Base-by-base conservation (phyloP, 257 asterid species). In the Penstemon davidsonii region DNA sequence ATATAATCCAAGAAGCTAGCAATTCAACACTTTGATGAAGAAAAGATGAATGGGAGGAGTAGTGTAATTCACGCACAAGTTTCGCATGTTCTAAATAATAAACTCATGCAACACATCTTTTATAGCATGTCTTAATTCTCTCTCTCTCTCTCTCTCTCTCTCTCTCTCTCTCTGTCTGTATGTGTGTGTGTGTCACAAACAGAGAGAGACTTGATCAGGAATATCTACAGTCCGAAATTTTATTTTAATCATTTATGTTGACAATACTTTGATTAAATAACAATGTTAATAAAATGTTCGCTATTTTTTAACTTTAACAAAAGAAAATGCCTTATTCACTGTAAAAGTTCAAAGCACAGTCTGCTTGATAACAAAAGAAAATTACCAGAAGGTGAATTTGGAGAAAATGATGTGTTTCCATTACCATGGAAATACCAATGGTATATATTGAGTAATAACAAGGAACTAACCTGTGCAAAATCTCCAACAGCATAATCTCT, bases 401-500 rank as follows among this genome's bases (percentile, higher is more conserved):
- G 60, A 76, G 49, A 57, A 38, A 39, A 46, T 39, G 55, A 58
- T 61, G 39, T 41, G 50, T 49, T 13, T 59, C 42, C 57, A 5
- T 36, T 42, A 38, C 18, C 10, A 47, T 40, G 18, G 47, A 49
- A 43, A 59, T 33, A 38, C 66, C 59, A 54, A 33, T 13, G 41
- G 18, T 63, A 11, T 38, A 70, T 58, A 39, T 55, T 53, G 55
- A 60, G 51, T 13, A 12, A 66, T 62, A 64, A 44, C 36, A 52
- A 59, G 65, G 64, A 66, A 62, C 83, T 76, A 59, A 91, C 97
- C 79, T 91, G 96, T 19, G 95, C 87, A 59, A 79, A 79, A 76
- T 87, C 98, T 75, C 94, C 98, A 50, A 79, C 52, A 10, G 96
- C 96, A 47, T 88, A 91, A 78, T 91, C 96, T 65, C 91, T 82